Evolutionary conservation across 2,329 filamentous ascomycete species (phyloP).

Genomic region (Colletotrichum tofieldiae): DNA sequence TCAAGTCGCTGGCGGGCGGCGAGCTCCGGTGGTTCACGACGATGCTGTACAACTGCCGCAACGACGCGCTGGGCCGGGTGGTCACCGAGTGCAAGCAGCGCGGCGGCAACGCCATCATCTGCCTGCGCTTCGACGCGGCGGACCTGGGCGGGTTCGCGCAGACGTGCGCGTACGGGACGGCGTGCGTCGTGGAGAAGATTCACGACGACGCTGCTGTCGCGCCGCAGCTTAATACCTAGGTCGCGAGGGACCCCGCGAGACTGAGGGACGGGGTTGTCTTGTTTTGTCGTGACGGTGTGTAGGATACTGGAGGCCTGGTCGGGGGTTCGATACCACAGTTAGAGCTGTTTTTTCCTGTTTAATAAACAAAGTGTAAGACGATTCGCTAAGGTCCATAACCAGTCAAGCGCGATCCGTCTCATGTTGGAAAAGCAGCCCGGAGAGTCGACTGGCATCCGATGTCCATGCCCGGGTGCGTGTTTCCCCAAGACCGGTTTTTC

Average conservation of each 20-base stretch:
- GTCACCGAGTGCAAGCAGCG: conserved; percentile 71
- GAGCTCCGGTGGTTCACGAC: conserved; percentile 73
- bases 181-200: conserved; percentile 70
- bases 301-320: background rate
- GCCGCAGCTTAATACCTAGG: conserved; percentile 28
- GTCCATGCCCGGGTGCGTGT: background rate
- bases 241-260: too few relatives aligned
- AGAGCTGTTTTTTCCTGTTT: conserved; percentile 6
- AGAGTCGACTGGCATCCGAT: background rate
- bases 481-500: background rate
- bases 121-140: conserved; percentile 70
- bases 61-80: conserved; percentile 70
- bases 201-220: conserved; percentile 51
- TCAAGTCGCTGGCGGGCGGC: conserved; percentile 72
- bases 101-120: conserved; percentile 74
- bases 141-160: conserved; percentile 71
- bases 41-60: conserved; percentile 72
- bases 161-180: conserved; percentile 74
- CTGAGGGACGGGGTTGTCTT: background rate
- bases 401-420: background rate
- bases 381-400: background rate
- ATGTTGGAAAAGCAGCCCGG: background rate
- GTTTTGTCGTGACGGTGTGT: conserved; percentile 4
- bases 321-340: conserved; percentile 19
- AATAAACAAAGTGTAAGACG: background rate